A percentile compares a stretch with the other conserved stretches of the same genome.
phyloP scores from a whole-genome alignment of 495 filamentous ascomycete genomes.

The Talaromyces proteolyticus region DNA sequence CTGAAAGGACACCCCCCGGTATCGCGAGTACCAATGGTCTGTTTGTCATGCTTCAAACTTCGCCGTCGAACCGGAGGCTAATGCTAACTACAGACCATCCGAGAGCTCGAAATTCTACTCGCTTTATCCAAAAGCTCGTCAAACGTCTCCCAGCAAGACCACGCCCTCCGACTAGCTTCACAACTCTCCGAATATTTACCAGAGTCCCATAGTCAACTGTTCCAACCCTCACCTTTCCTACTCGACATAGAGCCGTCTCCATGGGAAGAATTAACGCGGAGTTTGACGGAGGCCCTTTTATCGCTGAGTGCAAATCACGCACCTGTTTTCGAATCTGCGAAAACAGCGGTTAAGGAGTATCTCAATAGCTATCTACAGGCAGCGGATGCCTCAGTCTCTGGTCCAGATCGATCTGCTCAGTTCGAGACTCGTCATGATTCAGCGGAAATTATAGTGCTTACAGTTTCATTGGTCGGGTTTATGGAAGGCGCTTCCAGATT shows the following conservation, averaged over 20 bases:
- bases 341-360: conserved; percentile 58
- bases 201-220: conserved; percentile 71
- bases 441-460: conserved; percentile 60
- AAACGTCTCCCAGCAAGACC: conserved; percentile 55
- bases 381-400: conserved; percentile 32
- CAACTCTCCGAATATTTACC: conserved; percentile 78
- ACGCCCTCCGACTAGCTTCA: conserved; percentile 63
- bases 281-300: conserved; percentile 73
- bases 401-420: conserved; percentile 34
- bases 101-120: conserved; percentile 84
- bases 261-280: conserved; percentile 77
- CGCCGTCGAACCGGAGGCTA: not conserved
- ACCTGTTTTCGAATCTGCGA: conserved; percentile 54
- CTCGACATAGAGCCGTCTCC: conserved; percentile 80
- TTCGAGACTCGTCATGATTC: conserved; percentile 42
- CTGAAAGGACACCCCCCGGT: conserved; percentile 31
- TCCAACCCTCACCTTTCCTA: conserved; percentile 76
- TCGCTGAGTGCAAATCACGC: conserved; percentile 65
- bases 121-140: conserved; percentile 85
- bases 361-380: conserved; percentile 57
- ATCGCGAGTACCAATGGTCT: conserved; percentile 48
- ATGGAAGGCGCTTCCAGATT: conserved; percentile 71
- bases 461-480: conserved; percentile 82
- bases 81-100: conserved; percentile 48
- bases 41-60: conserved; percentile 3